Conservation (phyloP, 768 basidiomycete genomes). For the Saitozyma sp. region DNA sequence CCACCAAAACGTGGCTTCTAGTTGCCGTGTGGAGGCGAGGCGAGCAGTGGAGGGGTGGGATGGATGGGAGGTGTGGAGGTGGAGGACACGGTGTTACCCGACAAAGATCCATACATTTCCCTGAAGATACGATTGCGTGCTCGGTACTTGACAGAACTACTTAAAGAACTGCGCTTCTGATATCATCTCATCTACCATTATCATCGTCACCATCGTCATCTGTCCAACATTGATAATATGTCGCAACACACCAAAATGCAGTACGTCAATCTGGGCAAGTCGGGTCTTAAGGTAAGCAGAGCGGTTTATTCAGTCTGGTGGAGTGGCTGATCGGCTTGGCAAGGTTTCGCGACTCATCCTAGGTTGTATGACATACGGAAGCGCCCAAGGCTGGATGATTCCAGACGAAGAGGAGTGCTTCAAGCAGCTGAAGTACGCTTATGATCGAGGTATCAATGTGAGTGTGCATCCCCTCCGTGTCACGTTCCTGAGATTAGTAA, state of each 20-base stretch:
- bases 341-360: constrained; percentile 36
- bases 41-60: too few relatives aligned
- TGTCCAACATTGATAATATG: too few relatives aligned
- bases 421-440: constrained; percentile 35
- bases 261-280: constrained; percentile 37
- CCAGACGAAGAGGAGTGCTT: constrained; percentile 37
- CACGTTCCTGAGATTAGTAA: background rate
- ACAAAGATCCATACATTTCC: too few relatives aligned
- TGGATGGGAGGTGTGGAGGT: too few relatives aligned
- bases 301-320: background rate
- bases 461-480: background rate
- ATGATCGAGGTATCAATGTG: constrained; percentile 45
- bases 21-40: too few relatives aligned
- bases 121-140: too few relatives aligned
- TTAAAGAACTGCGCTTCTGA: too few relatives aligned
- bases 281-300: constrained; percentile 31
- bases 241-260: background rate
- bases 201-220: too few relatives aligned
- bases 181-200: too few relatives aligned
- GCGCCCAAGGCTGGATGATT: constrained; percentile 26
- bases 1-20: too few relatives aligned
- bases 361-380: constrained; percentile 45
- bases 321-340: background rate
- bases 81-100: too few relatives aligned
- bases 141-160: too few relatives aligned